A percentile compares a stretch with the other conserved stretches of the same genome.
Conservation (phyloP, 2,329 filamentous ascomycete genomes). For the Alternaria triticimaculans region DNA sequence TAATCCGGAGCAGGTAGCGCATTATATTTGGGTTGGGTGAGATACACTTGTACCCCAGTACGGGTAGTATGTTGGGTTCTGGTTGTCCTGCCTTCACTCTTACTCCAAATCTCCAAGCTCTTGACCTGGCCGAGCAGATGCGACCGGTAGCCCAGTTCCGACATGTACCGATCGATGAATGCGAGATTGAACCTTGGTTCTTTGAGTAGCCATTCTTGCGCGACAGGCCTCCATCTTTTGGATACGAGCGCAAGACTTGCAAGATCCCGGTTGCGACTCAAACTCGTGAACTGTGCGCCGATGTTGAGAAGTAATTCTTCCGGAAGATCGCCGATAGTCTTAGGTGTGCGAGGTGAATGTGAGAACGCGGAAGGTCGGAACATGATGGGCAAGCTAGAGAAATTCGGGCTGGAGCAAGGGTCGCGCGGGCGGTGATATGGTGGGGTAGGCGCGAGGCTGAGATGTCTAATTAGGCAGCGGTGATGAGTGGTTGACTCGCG, state of each 20-base stretch:
- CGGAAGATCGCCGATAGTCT: conserved; percentile 16
- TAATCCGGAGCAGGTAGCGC: not conserved
- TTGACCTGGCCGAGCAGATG: conserved; percentile 12
- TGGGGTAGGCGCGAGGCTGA: not conserved
- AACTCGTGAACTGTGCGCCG: conserved; percentile 4
- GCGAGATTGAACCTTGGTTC: conserved; percentile 22
- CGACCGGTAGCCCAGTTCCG: conserved; percentile 7
- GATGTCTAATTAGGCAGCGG: not conserved
- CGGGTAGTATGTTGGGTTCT: not conserved
- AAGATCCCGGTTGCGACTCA: conserved; percentile 18
- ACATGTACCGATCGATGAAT: conserved; percentile 21
- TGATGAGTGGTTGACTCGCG: not conserved
- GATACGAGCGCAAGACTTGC: conserved; percentile 21
- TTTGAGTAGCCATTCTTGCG: conserved; percentile 24
- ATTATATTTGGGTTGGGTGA: not conserved
- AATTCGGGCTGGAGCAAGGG: not conserved
- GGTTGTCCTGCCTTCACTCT: conserved; percentile 4
- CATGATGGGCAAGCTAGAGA: not conserved
- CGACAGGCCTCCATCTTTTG: conserved; percentile 16
- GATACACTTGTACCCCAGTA: not conserved
- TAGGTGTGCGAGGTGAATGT: not conserved
- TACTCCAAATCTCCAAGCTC: conserved; percentile 23
- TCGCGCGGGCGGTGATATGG: not conserved
- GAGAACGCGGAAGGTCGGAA: not conserved
- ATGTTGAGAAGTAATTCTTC: conserved; percentile 24